Conservation (phyloP, 768 basidiomycete species). For the Lyophyllum atratum region DNA sequence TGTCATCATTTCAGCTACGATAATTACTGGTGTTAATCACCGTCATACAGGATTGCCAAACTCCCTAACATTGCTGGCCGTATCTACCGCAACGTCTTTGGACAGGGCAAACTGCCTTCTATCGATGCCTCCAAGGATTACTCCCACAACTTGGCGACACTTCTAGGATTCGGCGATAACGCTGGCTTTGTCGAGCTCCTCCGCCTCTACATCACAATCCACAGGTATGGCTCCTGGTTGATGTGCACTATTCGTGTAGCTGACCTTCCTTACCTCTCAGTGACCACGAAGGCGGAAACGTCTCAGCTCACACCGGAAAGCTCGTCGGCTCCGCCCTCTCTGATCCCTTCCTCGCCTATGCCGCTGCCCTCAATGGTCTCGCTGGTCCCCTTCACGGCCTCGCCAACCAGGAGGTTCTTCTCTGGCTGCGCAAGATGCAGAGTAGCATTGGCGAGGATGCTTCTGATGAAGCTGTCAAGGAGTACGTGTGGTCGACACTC, state of each 20-base stretch:
- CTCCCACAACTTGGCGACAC: constrained; percentile 83
- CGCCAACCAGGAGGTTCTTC: constrained; percentile 95
- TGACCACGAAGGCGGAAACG: constrained; percentile 98
- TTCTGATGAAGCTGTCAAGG: constrained; percentile 83
- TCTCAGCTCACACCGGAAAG: constrained; percentile 93
- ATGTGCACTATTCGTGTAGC: background rate
- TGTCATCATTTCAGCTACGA: constrained; percentile 16
- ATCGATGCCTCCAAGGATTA: constrained; percentile 87
- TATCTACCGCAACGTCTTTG: constrained; percentile 87
- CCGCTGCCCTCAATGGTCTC: constrained; percentile 91
- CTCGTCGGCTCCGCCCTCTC: constrained; percentile 94
- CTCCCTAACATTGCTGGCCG: constrained; percentile 95
- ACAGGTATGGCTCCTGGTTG: constrained; percentile 53
- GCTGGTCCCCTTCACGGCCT: constrained; percentile 97
- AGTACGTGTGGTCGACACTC: constrained; percentile 94
- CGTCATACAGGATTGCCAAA: constrained; percentile 80
- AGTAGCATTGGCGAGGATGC: constrained; percentile 82
- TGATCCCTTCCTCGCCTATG: constrained; percentile 95
- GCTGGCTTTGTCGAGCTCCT: constrained; percentile 90
- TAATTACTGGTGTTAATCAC: constrained; percentile 3
- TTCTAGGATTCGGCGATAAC: constrained; percentile 92
- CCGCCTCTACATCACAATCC: constrained; percentile 95
- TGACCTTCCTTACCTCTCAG: constrained; percentile 31
- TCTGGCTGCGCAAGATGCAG: constrained; percentile 96
- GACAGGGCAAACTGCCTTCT: constrained; percentile 82